A percentile compares a stretch with the other conserved stretches of the same genome.
Conservation (phyloP, 2,329 filamentous ascomycete genomes). For the Paracamarosporium sp. region DNA sequence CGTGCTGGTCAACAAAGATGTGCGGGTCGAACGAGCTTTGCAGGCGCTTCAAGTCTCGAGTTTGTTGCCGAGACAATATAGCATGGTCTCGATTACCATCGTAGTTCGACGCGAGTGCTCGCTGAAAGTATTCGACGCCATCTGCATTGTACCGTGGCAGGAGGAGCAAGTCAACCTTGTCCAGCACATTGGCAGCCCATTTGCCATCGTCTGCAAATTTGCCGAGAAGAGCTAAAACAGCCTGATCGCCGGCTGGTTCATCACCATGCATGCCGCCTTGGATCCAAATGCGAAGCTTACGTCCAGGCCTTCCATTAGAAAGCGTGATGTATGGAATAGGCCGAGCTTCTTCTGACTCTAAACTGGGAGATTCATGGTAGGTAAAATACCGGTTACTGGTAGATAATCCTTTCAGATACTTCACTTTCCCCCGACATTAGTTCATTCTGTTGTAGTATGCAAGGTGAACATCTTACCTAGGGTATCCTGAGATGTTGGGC, state of each 20-base stretch:
- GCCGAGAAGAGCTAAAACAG: constrained; percentile 42
- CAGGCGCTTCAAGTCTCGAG: constrained; percentile 41
- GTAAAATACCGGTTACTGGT: neutral
- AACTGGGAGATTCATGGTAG: constrained; percentile 22
- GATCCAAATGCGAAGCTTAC: constrained; percentile 46
- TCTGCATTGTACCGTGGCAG: constrained; percentile 47
- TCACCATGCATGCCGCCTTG: constrained; percentile 47
- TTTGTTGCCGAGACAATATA: constrained; percentile 44
- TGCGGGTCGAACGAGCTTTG: constrained; percentile 41
- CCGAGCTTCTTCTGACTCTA: constrained; percentile 42
- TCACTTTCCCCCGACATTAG: neutral
- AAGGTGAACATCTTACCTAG: neutral
- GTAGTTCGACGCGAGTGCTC: constrained; percentile 43
- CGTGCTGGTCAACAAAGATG: constrained; percentile 46
- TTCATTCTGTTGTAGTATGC: neutral
- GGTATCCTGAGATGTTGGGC: neutral
- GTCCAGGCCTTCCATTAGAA: constrained; percentile 19
- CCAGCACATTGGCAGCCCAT: constrained; percentile 39
- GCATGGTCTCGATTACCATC: constrained; percentile 48
- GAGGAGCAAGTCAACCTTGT: constrained; percentile 42
- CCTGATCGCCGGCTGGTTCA: constrained; percentile 47
- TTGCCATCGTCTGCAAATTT: constrained; percentile 40
- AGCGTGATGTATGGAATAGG: constrained; percentile 41
- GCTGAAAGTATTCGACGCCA: constrained; percentile 46
- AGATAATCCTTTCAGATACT: constrained; percentile 15